Evolutionary conservation across 257 asterid genomes (phyloP).

Genomic region (Galeopsis tetrahit): DNA sequence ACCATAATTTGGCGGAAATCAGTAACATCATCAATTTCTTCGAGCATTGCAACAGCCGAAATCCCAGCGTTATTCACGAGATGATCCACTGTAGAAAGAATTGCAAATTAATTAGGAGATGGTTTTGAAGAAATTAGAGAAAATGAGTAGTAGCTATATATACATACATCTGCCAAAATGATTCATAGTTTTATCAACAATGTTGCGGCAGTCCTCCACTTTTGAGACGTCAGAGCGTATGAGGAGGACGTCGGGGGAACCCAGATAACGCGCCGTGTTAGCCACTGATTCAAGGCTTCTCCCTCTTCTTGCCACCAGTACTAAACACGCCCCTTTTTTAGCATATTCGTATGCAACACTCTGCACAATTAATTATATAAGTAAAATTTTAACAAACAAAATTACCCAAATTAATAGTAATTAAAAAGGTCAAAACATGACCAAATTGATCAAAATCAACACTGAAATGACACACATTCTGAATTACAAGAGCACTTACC

Average conservation of each 20-base stretch:
- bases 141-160: neutral
- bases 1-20: conserved; percentile 53
- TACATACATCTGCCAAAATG: conserved; percentile 56
- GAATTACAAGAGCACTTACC: conserved; percentile 44
- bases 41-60: conserved; percentile 44
- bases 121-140: too few relatives aligned
- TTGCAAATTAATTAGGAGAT: neutral
- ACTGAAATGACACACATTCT: too few relatives aligned
- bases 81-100: conserved; percentile 62
- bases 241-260: conserved; percentile 54
- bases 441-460: neutral
- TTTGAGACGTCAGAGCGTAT: conserved; percentile 55
- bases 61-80: conserved; percentile 67
- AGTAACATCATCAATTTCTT: conserved; percentile 55
- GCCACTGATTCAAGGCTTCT: conserved; percentile 60
- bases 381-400: too few relatives aligned
- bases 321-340: conserved; percentile 61
- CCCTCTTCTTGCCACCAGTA: conserved; percentile 63
- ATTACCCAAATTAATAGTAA: too few relatives aligned
- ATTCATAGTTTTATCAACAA: conserved; percentile 58
- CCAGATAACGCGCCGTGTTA: conserved; percentile 49
- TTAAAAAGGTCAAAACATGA: too few relatives aligned
- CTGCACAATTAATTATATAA: too few relatives aligned
- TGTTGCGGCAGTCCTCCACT: conserved; percentile 56
- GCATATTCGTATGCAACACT: conserved; percentile 73